Conservation (phyloP, 768 basidiomycete species). For the Pleurotus pulmonarius region DNA sequence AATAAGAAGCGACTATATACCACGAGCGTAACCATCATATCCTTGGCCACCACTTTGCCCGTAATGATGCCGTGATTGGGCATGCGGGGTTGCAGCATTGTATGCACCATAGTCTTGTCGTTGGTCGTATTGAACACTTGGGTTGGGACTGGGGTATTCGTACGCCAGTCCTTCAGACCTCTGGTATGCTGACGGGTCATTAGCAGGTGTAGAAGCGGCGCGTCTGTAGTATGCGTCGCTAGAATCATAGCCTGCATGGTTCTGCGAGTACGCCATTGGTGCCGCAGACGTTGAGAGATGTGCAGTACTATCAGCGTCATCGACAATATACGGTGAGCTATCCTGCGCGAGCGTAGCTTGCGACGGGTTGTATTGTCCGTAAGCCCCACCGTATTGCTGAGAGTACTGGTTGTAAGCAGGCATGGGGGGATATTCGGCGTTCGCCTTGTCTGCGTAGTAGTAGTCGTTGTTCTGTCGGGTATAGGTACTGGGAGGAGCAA, state of each 20-base stretch:
- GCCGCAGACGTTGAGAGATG: conserved; percentile 59
- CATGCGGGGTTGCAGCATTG: not conserved
- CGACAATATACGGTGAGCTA: conserved; percentile 52
- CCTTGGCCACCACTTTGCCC: conserved; percentile 26
- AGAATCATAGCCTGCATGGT: conserved; percentile 35
- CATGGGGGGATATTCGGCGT: conserved; percentile 64
- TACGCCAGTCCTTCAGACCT: conserved; percentile 29
- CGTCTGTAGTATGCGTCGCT: conserved; percentile 51
- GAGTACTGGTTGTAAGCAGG: conserved; percentile 68
- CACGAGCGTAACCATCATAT: conserved; percentile 18
- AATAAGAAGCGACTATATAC: conserved; percentile 22
- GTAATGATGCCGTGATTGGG: conserved; percentile 27
- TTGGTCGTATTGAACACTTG: not conserved
- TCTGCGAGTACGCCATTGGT: conserved; percentile 42
- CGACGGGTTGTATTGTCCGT: conserved; percentile 58
- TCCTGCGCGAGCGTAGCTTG: conserved; percentile 52
- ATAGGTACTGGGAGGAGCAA: conserved; percentile 50
- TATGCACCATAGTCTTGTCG: conserved; percentile 12
- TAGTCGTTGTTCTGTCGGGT: conserved; percentile 45
- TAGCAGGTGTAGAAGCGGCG: conserved; percentile 24
- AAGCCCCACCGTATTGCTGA: conserved; percentile 43
- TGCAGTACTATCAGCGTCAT: conserved; percentile 64
- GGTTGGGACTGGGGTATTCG: conserved; percentile 17
- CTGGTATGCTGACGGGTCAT: conserved; percentile 18
- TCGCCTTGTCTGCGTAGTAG: conserved; percentile 50